Base-by-base conservation (phyloP, 2,329 filamentous ascomycete genomes). In the Neofusicoccum sp. region DNA sequence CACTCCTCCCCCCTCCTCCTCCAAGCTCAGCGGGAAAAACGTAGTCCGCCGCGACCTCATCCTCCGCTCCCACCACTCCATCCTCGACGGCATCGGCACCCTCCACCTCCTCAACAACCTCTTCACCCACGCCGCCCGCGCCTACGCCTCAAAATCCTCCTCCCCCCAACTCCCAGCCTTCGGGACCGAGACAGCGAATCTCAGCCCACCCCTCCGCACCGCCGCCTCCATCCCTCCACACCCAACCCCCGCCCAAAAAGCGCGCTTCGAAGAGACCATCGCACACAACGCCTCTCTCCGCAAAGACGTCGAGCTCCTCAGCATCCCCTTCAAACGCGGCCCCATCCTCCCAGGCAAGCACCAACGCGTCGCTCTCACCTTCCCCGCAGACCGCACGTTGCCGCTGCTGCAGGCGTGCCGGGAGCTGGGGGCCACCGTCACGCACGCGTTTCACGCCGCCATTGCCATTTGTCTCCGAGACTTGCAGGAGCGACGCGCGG, bases 61-160 rank as follows among this genome's bases (percentile, higher is more conserved):
- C 4, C 65, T 78, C 14, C 71, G 75, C 0, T 73, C 71, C 1
- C 73, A 72, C 0, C 75, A 78, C 53, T 73, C 77, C 9, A 70
- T 77, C n/a, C 71, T 78, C 5, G 76, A 78, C 33, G 75, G 76
- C 0, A 71, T 78, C 2, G 76, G 76, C 5, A 73, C 74, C 1
- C 67, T 78, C 3, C 67, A 68, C 2, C 63, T 77, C 2, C 62
- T 76, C 28, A 67, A 75, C 56, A 72, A 69, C n/a, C 63, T 73
- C 2, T 51, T 73, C 6, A 11, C 33, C 3, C 64, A 68, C 36
- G 67, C 69, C 0, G 62, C 69, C 0, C 48, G 68, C 3, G 69
- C 70, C 0, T 69, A 69, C 16, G 30, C 58, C 0, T 14, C 33
- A 38, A 31, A 65, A 4, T 64, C 63, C 0, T 58, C 63, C 2